Conservation (phyloP, 2,329 filamentous ascomycete species). For the Cladorrhinum sp. region DNA sequence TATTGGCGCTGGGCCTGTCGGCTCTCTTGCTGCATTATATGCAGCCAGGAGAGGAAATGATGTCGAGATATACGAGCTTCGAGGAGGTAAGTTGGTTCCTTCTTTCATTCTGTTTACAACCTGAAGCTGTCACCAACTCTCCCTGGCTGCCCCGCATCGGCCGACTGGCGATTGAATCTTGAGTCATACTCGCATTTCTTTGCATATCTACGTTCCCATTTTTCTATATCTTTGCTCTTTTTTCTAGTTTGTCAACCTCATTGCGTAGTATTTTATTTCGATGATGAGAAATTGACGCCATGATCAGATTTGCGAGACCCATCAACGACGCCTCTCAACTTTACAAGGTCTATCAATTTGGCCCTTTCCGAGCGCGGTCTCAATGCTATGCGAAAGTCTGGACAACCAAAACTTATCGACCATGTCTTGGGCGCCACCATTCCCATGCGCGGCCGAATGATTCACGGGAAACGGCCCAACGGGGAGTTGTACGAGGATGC, state of each 20-base stretch:
- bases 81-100: constrained; percentile 62
- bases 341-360: constrained; percentile 97
- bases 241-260: too few relatives aligned
- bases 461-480: constrained; percentile 66
- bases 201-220: too few relatives aligned
- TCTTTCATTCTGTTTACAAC: constrained; percentile 1
- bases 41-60: constrained; percentile 83
- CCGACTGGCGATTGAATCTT: background rate
- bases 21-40: constrained; percentile 87
- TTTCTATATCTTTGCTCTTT: too few relatives aligned
- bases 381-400: constrained; percentile 74
- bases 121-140: constrained; percentile 8
- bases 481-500: constrained; percentile 70
- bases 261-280: background rate
- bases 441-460: constrained; percentile 95
- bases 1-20: constrained; percentile 90
- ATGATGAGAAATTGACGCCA: constrained; percentile 8
- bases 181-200: background rate
- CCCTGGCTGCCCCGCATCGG: background rate
- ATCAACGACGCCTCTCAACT: constrained; percentile 81
- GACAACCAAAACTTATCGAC: constrained; percentile 65
- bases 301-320: constrained; percentile 77
- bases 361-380: constrained; percentile 92
- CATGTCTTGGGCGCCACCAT: constrained; percentile 75
- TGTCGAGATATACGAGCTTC: constrained; percentile 91